Evolutionary conservation across 2,329 filamentous ascomycete species (phyloP), one percentile per base, ranked within the genome.

Genomic region (Rutstroemia sydowiana): DNA sequence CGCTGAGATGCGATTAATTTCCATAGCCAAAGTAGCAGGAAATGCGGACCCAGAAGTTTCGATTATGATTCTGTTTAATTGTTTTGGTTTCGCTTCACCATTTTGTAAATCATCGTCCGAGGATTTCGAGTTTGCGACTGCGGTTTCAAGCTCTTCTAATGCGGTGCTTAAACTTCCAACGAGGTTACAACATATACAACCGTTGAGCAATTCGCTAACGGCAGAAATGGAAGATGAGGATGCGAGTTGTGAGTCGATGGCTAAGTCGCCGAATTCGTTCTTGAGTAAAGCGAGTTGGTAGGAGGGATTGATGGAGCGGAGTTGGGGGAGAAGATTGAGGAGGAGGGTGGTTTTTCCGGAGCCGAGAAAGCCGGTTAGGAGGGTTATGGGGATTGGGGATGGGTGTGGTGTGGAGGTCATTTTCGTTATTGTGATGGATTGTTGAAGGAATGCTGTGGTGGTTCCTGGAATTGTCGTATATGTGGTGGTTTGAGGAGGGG

Each of bases 171-270:
- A 81, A 69, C 95, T 88, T 14, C 93, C 93, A 55, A 98, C 92
- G 23, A 97, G 85, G 68, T 97, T 97, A 74, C 93, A 98, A 79
- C 93, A 98, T 70, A 98, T 97, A 72, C 93, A 97, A 59, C 92
- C 93, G 68, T 95, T 95, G 49, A 98, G 84, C 1, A 98, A 78
- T 70, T 98, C 93, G 62, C 87, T 87, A 4, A 95, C 91, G 51
- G 90, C 92, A 1, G 88, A 85, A 60, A 98, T 90, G 57, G 91
- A 84, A 45, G 81, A 81, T 13, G 86, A 86, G 0, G 86, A 77
- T 14, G 93, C 92, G 28, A 98, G 84, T 68, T 95, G 88, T 1
- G 88, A 93, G 74, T 98, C 93, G 66, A 98, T 78, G 32, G 90
- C 91, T 39, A 98, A 72, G 68, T 97, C 91, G 66, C 93, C 93